Base-by-base conservation (phyloP, 495 filamentous ascomycete species). In the Cudoniella acicularis region DNA sequence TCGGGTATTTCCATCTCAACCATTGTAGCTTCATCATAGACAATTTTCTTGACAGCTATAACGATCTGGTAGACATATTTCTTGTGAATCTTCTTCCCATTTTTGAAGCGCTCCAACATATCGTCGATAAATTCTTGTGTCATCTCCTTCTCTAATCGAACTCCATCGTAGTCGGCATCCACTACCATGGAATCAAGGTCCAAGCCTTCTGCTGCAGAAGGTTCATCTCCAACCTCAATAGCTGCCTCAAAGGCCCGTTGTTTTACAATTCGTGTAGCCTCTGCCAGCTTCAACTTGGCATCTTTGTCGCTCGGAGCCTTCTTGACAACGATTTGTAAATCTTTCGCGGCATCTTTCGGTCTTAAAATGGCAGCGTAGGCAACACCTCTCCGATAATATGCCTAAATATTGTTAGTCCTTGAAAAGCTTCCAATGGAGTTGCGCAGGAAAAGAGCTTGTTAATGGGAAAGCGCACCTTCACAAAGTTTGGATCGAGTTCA, bases 11-110 rank as follows among this genome's bases (percentile, higher is more conserved):
- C 87, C 72, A 92, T 83, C 78, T 99, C 94, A 22, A 96, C 92
- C 94, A 99, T 96, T 1, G 94, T 99, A 23, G 94, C 83, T 77
- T 98, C 94, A 43, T 87, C 83, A 67, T 92, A 91, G 47, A 96
- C 90, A 56, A 98, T 81, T 22, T 96, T 86, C 72, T 87, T 89
- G 61, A 95, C 91, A 24, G 89, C 89, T 62, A 96, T 76, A 63
- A 98, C 77, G 64, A 99, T 99, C 70, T 96, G 90, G 79, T 92
- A 97, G 56, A 89, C 94, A 73, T 96, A 99, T 82, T 98, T 99
- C 78, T 82, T 86, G 73, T 92, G 91, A 56, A 99, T 79, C 71
- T 88, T 91, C 81, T 98, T 96, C 59, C 94, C 93, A 59, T 86
- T 84, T 82, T 96, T 96, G 80, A 99, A 99, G 36, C 94, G 78